phyloP scores from a whole-genome alignment of 2,329 filamentous ascomycete species.

The Trichoderma sp. region DNA sequence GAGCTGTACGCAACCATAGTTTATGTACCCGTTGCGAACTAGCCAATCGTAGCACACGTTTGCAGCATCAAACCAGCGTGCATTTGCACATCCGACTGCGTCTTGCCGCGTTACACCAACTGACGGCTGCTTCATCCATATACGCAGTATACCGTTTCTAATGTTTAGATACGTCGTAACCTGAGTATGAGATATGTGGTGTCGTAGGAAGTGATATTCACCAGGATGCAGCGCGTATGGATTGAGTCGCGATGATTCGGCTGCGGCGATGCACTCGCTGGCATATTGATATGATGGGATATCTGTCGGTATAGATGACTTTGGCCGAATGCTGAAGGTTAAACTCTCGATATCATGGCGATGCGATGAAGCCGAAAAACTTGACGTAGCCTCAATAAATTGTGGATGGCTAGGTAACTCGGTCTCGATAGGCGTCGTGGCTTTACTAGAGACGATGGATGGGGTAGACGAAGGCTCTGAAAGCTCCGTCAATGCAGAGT shows the following conservation, averaged over 20 bases:
- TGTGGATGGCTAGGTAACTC: constrained; percentile 34
- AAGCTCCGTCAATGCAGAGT: constrained; percentile 54
- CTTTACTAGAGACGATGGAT: constrained; percentile 62
- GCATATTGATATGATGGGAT: constrained; percentile 77
- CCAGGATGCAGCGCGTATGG: constrained; percentile 84
- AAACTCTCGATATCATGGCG: constrained; percentile 40
- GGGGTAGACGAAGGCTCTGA: constrained; percentile 58
- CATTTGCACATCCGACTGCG: constrained; percentile 86
- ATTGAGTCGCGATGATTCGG: constrained; percentile 84
- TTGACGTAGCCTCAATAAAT: constrained; percentile 26
- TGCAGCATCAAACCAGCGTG: constrained; percentile 85
- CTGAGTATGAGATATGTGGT: constrained; percentile 82
- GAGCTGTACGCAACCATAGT: constrained; percentile 86
- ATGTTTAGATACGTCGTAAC: constrained; percentile 97
- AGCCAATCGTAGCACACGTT: constrained; percentile 93
- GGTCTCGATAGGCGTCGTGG: constrained; percentile 59
- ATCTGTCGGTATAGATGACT: constrained; percentile 79
- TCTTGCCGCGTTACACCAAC: constrained; percentile 80
- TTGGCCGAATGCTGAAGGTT: constrained; percentile 65
- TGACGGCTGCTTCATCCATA: constrained; percentile 87
- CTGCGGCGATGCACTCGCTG: constrained; percentile 86
- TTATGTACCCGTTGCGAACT: constrained; percentile 87
- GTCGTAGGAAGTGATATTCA: constrained; percentile 78
- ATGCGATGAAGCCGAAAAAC: constrained; percentile 32
- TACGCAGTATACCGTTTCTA: constrained; percentile 84